These are phyloP conservation scores for Pseudocercospora eumusae DNA, from an alignment of 2,329 filamentous ascomycete species.

Conservation along the genomic window DNA sequence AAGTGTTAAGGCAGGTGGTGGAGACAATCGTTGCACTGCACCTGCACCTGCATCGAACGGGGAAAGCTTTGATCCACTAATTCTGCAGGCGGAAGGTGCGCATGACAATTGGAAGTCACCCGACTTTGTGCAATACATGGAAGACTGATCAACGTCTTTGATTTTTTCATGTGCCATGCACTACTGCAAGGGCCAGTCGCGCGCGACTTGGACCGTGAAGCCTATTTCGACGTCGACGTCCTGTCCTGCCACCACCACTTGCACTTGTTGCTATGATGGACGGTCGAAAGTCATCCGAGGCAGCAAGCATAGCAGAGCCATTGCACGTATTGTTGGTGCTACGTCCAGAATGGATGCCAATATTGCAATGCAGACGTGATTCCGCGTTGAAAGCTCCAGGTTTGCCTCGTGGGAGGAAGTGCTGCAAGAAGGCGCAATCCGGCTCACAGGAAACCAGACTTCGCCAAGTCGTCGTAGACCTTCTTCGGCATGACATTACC, in stretches of 20 bases:
- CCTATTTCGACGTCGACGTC: too few relatives aligned
- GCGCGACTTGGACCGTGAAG: not conserved
- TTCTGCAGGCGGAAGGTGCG: too few relatives aligned
- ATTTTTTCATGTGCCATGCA: not conserved
- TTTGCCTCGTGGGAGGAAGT: not conserved
- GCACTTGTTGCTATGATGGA: not conserved
- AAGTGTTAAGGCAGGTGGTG: not conserved
- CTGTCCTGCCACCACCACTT: too few relatives aligned
- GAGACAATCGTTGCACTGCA: not conserved
- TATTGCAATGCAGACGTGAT: not conserved
- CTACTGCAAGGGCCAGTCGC: not conserved
- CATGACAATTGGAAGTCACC: not conserved
- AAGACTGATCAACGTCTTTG: not conserved
- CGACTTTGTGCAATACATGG: constrained; percentile 1
- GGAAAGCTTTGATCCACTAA: not conserved
- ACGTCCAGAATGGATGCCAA: not conserved
- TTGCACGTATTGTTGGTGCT: not conserved
- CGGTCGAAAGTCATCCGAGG: not conserved
- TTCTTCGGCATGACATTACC: constrained; percentile 99
- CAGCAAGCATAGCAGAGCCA: not conserved
- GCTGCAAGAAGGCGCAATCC: not conserved
- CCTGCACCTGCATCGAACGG: too few relatives aligned
- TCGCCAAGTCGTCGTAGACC: constrained; percentile 93
- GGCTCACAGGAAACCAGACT: constrained; percentile 77
- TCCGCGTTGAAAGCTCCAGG: not conserved